Conservation (phyloP, 2,329 filamentous ascomycete species). For the Chaetomiaceae sp. region DNA sequence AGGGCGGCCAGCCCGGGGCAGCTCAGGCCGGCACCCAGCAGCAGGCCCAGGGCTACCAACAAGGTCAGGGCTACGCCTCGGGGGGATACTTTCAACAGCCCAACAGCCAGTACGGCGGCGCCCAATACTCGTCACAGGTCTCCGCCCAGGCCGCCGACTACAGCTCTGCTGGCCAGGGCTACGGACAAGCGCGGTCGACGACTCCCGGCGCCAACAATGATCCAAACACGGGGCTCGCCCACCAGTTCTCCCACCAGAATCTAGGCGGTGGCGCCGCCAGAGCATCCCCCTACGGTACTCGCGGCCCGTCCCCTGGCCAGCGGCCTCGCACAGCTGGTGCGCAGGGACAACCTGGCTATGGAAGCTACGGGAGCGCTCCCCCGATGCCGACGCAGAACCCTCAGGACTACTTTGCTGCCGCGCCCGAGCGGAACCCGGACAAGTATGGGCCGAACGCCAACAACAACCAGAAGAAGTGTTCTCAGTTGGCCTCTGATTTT, state of each 20-base stretch:
- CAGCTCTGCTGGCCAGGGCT: slow-evolving; percentile 30
- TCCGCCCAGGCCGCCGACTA: slow-evolving; percentile 40
- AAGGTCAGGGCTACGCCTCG: slow-evolving; percentile 32
- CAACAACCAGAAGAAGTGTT: slow-evolving; percentile 67
- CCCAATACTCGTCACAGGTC: slow-evolving; percentile 28
- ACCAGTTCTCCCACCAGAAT: slow-evolving; percentile 97
- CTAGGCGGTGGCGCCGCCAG: slow-evolving; percentile 73
- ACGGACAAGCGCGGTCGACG: slow-evolving; percentile 48
- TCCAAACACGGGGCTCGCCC: slow-evolving; percentile 82
- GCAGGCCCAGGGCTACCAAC: slow-evolving; percentile 41
- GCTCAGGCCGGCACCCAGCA: slow-evolving; percentile 38
- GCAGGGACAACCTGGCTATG: slow-evolving; percentile 56
- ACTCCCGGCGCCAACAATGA: slow-evolving; percentile 65
- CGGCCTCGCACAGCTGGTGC: slow-evolving; percentile 82
- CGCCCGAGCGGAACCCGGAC: slow-evolving; percentile 82
- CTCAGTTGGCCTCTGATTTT: slow-evolving; percentile 75
- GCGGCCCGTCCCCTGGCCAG: slow-evolving; percentile 64
- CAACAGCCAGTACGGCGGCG: slow-evolving; percentile 21
- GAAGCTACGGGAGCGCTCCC: slow-evolving; percentile 63
- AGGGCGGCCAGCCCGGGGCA: slow-evolving; percentile 36
- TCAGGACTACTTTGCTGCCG: slow-evolving; percentile 70
- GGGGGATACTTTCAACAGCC: slow-evolving; percentile 19
- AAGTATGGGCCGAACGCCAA: slow-evolving; percentile 63
- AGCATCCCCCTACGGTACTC: slow-evolving; percentile 63
- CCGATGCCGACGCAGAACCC: slow-evolving; percentile 59